Conservation (phyloP, 768 basidiomycete genomes). For the Phanerochaete sordida region DNA sequence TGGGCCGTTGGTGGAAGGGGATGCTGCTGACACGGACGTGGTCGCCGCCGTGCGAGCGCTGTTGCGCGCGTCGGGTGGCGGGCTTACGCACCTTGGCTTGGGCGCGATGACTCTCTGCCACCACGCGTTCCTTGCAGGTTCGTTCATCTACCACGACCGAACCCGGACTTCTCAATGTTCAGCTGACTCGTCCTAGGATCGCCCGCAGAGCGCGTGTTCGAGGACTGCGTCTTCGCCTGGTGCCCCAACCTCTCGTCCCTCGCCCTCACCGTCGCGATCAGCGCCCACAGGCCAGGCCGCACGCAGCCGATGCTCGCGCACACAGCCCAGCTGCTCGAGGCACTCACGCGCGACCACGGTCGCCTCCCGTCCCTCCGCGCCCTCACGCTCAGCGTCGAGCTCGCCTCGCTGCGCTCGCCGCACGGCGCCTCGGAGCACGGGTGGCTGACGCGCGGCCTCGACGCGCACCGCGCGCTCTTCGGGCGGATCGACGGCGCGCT, state of each 20-base stretch:
- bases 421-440: neutral
- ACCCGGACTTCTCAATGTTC: neutral
- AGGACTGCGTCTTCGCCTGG: neutral
- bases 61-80: neutral
- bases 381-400: neutral
- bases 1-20: neutral
- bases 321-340: neutral
- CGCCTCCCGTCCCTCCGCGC: neutral
- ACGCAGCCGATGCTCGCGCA: neutral
- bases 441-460: neutral
- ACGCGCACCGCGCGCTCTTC: neutral
- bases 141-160: neutral
- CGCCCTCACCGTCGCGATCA: neutral
- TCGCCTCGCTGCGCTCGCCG: neutral
- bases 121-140: neutral
- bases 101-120: neutral
- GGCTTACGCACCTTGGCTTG: neutral
- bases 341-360: neutral
- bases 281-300: neutral
- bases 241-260: neutral
- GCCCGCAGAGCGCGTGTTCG: neutral
- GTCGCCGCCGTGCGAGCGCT: neutral
- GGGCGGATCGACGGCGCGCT: neutral
- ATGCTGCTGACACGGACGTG: neutral
- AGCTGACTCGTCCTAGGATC: neutral